Evolutionary conservation across 2,329 filamentous ascomycete species (phyloP), one percentile per base, ranked within the genome.

Genomic region (Epichloe elymi): DNA sequence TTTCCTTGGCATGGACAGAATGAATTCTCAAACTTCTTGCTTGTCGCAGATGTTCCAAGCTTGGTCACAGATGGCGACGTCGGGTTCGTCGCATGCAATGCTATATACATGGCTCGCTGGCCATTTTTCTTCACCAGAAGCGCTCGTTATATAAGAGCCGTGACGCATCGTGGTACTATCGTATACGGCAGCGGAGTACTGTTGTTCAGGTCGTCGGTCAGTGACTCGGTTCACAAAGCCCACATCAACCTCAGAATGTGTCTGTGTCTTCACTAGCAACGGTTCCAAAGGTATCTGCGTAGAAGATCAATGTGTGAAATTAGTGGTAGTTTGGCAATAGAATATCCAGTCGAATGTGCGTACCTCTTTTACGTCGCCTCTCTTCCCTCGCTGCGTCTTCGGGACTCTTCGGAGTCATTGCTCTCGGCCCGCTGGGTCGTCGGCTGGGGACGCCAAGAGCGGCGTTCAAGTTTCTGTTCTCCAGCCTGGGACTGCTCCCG

Each of bases 341-440:
- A 47, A 19, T 10, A 14, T 23, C 6, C 11, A n/a, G 12, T 36
- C 58, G 26, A n/a, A 10, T 19, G 19, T 39, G 15, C 72, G 61
- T 67, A 82, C 79, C 74, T 73, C 78, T 72, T 69, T 81, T 82
- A 41, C 74, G 69, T 57, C 76, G 68, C 56, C 73, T 68, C 54
- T 76, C 74, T 26, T 71, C 71, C 50, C 65, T 65, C 8, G 67
- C 67, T 19, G 67, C 67, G 52, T 73, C 74, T 41, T 73, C 67
- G 0, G 69, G 68, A 52, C 70, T 75, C 63, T 71, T 78, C 0
- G 78, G 78, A 5, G 78, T 81, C 78, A 82, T 82, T 17, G 78
- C 77, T 55, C 78, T 66, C 14, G 78, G 78, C 20, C 78, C 78
- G 49, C 75, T 80, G 23, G 78, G 78, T 52, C 76, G 65, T 46